Percentiles rank a stretch among this genome's conserved stretches.
These are phyloP conservation scores for Plasmodium falciparum DNA, from an alignment of 169 alveolate species.

Conservation along the genomic window DNA sequence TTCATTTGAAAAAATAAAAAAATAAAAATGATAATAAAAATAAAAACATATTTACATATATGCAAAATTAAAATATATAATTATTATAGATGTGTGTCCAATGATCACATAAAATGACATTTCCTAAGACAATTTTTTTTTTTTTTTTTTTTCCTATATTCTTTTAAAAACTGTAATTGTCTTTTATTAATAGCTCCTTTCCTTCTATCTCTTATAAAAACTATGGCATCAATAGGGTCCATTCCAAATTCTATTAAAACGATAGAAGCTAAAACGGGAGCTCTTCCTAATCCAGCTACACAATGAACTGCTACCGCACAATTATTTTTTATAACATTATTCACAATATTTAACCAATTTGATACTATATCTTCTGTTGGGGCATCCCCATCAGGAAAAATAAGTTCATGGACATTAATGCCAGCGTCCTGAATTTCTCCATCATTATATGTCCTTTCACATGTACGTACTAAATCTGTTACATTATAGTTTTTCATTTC, in stretches of 20 bases:
- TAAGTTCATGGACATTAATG: constrained; percentile 88
- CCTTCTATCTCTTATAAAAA: constrained; percentile 90
- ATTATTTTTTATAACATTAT: constrained; percentile 81
- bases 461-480: constrained; percentile 91
- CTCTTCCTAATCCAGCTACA: constrained; percentile 95
- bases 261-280: constrained; percentile 93
- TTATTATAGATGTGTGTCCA: neutral
- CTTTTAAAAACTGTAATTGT: constrained; percentile 84
- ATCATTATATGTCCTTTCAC: constrained; percentile 91
- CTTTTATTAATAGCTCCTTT: constrained; percentile 90
- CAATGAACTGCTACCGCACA: constrained; percentile 95
- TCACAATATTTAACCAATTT: constrained; percentile 89
- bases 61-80: neutral
- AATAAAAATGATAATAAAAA: no score
- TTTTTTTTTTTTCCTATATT: constrained; percentile 81
- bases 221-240: constrained; percentile 92
- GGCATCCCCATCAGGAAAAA: constrained; percentile 93
- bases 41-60: neutral
- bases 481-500: constrained; percentile 89
- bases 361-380: constrained; percentile 90
- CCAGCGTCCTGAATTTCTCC: constrained; percentile 80
- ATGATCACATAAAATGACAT: constrained; percentile 79
- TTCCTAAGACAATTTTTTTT: constrained; percentile 76
- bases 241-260: constrained; percentile 93
- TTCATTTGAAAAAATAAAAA: no score